Evolutionary conservation across 768 basidiomycete species (phyloP).

Genomic region (Infundibulicybe gibba): DNA sequence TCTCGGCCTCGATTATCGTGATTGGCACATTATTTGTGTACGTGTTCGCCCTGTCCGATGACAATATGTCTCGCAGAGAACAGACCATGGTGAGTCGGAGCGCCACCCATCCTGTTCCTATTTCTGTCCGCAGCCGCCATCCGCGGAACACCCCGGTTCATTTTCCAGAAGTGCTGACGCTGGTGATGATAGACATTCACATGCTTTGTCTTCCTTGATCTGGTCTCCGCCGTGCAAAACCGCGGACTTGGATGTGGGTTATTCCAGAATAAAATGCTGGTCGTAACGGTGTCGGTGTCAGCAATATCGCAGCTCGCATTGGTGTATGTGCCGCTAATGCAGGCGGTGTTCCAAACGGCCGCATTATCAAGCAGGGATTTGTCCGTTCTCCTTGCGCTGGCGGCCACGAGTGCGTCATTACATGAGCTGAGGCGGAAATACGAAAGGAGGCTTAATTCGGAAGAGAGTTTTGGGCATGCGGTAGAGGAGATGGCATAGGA

Average conservation of each 20-base stretch:
- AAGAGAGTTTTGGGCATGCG: conserved; percentile 43
- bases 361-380: conserved; percentile 70
- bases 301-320: conserved; percentile 81
- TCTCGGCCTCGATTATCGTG: conserved; percentile 91
- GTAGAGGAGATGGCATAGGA: conserved; percentile 64
- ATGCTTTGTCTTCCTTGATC: conserved; percentile 94
- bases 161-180: background rate
- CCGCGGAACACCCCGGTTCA: background rate
- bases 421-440: conserved; percentile 81
- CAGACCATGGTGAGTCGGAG: conserved; percentile 85
- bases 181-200: conserved; percentile 76
- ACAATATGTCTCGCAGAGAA: conserved; percentile 78
- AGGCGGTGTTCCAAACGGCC: conserved; percentile 91
- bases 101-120: background rate
- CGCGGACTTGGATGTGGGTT: conserved; percentile 86
- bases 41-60: conserved; percentile 77
- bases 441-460: conserved; percentile 61
- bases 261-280: conserved; percentile 83
- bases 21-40: conserved; percentile 87
- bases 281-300: conserved; percentile 84
- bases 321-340: conserved; percentile 89
- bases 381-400: conserved; percentile 64
- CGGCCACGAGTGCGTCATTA: conserved; percentile 55
- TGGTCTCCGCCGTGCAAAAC: conserved; percentile 92
- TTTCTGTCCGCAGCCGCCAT: background rate